Base-by-base conservation (phyloP, 2,329 filamentous ascomycete genomes). In the Kalmusia sp. region DNA sequence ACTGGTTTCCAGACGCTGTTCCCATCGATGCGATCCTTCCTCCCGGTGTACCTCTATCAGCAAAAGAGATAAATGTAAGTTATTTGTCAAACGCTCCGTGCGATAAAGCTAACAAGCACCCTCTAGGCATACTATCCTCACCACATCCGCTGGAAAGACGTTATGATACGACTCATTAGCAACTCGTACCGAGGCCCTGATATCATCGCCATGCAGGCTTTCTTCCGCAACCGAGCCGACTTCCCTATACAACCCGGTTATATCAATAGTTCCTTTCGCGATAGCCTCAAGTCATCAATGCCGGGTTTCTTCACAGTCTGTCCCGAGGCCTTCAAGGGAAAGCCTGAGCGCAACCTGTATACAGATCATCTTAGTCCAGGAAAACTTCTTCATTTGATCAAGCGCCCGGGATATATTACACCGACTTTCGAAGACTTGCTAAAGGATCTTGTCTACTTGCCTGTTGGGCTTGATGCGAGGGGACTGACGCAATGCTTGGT, bases 111-210 rank as follows among this genome's bases (percentile, higher is more conserved):
- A 12, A 9, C 33, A 17, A 15, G 45, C 28, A 15, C 21, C 6
- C 14, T 28, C 9, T 28, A 52, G 39, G 61, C 63, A 1, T 71
- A 58, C 57, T 71, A 69, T 27, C 67, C 68, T 0, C 66, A 70
- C 35, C 65, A 70, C 37, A 46, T 65, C 9, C 61, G 61, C 1
- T 62, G 59, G 59, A 59, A 54, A 46, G 57, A 51, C 4, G 51
- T 70, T 3, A 64, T 61, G 57, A n/a, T 65, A 2, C 62, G 68
- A 0, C 56, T 70, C 1, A 34, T 57, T 6, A 58, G 61, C 8
- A 70, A 69, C 21, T 50, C 56, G 8, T 70, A 63, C 31, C 51
- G 51, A 2, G 61, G 62, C 2, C 3, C 38, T 37, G 62, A 67
- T 4, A 62, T 69, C 3, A 19, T 64, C 4, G 62, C 43, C 7